Conservation (phyloP, 2,329 filamentous ascomycete genomes). For the Botrytis galanthina region DNA sequence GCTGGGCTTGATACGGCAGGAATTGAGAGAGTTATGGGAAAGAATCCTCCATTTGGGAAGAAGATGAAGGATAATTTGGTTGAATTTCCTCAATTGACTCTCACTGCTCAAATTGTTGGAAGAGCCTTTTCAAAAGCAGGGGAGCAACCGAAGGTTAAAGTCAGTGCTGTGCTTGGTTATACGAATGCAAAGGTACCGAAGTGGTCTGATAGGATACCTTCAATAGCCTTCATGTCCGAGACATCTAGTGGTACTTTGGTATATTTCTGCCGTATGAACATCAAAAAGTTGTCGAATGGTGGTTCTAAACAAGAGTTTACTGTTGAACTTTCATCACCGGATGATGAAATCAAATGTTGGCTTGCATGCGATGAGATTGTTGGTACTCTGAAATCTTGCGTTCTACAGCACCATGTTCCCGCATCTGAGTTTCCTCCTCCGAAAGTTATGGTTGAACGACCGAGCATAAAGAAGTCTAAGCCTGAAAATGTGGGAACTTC, state of each 20-base stretch:
- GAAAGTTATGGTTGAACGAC: conserved; percentile 10
- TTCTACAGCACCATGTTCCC: conserved; percentile 38
- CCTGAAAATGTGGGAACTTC: conserved; percentile 13
- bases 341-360: conserved; percentile 63
- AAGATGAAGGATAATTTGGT: conserved; percentile 63
- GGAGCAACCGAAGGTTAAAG: conserved; percentile 53
- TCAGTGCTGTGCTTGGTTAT: conserved; percentile 69
- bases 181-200: conserved; percentile 61
- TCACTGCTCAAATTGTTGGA: conserved; percentile 42
- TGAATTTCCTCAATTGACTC: conserved; percentile 62
- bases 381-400: conserved; percentile 45
- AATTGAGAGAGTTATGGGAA: conserved; percentile 74
- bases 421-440: conserved; percentile 37
- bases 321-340: conserved; percentile 52
- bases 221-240: conserved; percentile 72
- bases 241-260: conserved; percentile 65
- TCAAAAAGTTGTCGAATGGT: conserved; percentile 60
- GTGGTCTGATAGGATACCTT: conserved; percentile 65
- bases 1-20: conserved; percentile 62
- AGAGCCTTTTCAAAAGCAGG: conserved; percentile 36
- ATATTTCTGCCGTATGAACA: conserved; percentile 65
- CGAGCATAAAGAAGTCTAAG: not conserved
- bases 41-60: conserved; percentile 79
- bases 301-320: conserved; percentile 56
- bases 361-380: conserved; percentile 85